Evolutionary conservation across 106 monocot species (phyloP), one percentile per base, ranked within the genome.

Genomic region (Cymbidium sinense): DNA sequence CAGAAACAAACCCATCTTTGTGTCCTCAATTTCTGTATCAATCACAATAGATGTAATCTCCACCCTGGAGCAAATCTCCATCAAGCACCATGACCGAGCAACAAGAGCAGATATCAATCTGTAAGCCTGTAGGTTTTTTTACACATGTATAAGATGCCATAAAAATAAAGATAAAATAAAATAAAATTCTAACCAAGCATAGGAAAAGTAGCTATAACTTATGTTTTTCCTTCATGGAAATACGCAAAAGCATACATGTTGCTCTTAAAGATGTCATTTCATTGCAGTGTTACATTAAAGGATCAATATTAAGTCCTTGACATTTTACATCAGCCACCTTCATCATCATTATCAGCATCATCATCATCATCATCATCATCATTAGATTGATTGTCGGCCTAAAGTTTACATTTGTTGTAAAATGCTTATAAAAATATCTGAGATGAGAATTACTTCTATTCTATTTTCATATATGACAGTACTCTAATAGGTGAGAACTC

Each of bases 51-150:
- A 78, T 67, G 92, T 87, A 35, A 98, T 94, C n/a, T 98, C 94
- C 64, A 72, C 86, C 79, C 86, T 94, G n/a, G 84, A 92, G 65
- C 98, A 98, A 73, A 94, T 79, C 81, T 98, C 94, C 61, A 84
- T 77, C 77, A 98, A 79, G 79, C 90, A 88, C 98, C 98, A 98
- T 39, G 76, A 81, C 0, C 98, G 86, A 64, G 70, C 76, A 44
- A 89, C 92, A 55, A 98, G 35, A 7, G 74, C 90, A 69, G 94
- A 74, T 74, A 94, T 87, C 80, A 94, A 61, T 86, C 90, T 87
- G 70, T 98, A 98, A 30, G 86, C 88, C 98, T 98, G 90, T 51
- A 84, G 78, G 33, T 67, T 5, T 34, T 67, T 4, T 12, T 33
- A 67, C 17, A 3, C 30, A 64, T 28, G 28, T 27, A 25, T 64